Base-by-base conservation (phyloP, 2,329 filamentous ascomycete genomes). In the Neoascochyta sp. region DNA sequence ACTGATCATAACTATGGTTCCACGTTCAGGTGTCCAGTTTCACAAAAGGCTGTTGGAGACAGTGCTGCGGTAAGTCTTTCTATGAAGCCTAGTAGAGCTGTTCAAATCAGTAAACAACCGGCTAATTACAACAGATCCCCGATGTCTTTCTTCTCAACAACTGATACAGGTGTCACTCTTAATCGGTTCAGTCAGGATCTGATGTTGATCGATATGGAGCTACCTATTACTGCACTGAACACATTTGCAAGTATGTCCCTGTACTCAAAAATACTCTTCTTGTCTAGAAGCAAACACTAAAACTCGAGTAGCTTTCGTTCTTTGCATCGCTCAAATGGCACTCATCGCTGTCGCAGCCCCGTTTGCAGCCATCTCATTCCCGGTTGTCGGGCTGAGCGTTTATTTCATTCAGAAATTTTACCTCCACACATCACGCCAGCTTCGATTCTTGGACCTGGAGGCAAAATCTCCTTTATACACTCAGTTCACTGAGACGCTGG, bases 371-470 rank as follows among this genome's bases (percentile, higher is more conserved):
- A 55, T 63, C 4, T 50, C 59, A 1, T 57, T 68, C 25, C 68
- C 68, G 0, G 30, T 67, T 12, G 46, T 68, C 2, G 34, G 60
- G 7, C 34, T 52, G 2, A 47, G 48, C 3, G 45, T 71, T 15
- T 71, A 63, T 36, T 30, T 55, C 24, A 57, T 73, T 5, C 68
- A 73, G 35, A 62, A 50, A 27, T 63, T 66, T 46, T 73, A 73
- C 37, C 62, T 73, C 3, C 64, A 60, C 9, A 71, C 68, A 6
- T 68, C 67, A 5, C 61, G 69, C 2, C 68, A 71, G 37, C 45
- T 73, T 5, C 66, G 75, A 27, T 64, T 74, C 16, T 55, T 76
- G 6, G 74, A 78, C 43, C 60, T 76, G 0, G 73, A 76, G 45
- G 58, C 65, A 14, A 69, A 70, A 34, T 63, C 65, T 0, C 69